Percentiles rank a stretch among this genome's conserved stretches.
Conservation (phyloP, 1,139 yeast species). For the Debaryomycetaceae sp. region DNA sequence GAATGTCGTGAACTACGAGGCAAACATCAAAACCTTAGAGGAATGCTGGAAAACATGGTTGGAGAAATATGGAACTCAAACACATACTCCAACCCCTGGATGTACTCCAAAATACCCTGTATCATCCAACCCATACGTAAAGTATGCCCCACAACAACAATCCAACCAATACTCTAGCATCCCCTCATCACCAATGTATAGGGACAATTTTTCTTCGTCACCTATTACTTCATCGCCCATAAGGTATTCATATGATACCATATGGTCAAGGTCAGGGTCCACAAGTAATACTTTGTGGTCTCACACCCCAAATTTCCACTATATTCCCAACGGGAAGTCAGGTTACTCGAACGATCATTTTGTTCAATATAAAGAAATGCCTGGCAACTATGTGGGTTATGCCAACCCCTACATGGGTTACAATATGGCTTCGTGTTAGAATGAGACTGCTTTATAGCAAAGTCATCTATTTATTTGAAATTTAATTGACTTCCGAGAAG, state of each 20-base stretch:
- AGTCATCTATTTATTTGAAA: neutral
- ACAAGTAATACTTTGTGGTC: constrained; percentile 17
- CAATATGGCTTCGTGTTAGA: constrained; percentile 32
- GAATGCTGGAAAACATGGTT: constrained; percentile 50
- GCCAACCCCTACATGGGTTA: constrained; percentile 37
- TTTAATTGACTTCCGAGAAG: neutral
- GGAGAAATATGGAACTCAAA: constrained; percentile 24
- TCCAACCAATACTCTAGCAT: constrained; percentile 9
- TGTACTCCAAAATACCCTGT: constrained; percentile 5
- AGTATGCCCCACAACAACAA: neutral
- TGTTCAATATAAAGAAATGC: constrained; percentile 13
- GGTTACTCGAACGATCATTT: constrained; percentile 10
- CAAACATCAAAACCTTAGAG: constrained; percentile 40
- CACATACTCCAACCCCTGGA: constrained; percentile 4
- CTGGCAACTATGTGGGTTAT: constrained; percentile 33
- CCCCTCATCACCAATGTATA: constrained; percentile 25
- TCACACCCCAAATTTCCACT: constrained; percentile 21
- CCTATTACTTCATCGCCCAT: constrained; percentile 23
- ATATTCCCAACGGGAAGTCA: constrained; percentile 8
- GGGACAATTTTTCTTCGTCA: constrained; percentile 14
- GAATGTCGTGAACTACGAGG: constrained; percentile 41
- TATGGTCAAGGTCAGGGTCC: constrained; percentile 16
- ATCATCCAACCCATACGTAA: constrained; percentile 3
- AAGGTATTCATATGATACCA: constrained; percentile 21
- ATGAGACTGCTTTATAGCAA: neutral